phyloP scores from a whole-genome alignment of 2,329 filamentous ascomycete genomes.

The Diaporthe ampelina region DNA sequence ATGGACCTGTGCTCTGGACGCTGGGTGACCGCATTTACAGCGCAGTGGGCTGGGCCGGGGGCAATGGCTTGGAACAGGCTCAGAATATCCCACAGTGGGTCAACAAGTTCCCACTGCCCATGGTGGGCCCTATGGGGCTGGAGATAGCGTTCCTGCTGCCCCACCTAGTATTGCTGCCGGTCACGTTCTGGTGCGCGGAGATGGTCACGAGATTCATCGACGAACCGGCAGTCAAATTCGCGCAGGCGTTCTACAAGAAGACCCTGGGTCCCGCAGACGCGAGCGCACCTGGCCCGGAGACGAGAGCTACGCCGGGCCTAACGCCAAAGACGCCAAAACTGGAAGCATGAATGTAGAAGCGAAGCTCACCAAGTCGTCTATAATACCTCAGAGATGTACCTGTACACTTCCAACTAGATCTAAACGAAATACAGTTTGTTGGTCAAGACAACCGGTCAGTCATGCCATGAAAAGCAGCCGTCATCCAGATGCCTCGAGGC shows the following conservation, averaged over 20 bases:
- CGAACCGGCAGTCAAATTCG: conserved; percentile 70
- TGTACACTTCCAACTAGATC: neutral
- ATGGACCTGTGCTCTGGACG: conserved; percentile 72
- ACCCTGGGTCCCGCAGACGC: conserved; percentile 49
- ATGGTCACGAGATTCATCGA: conserved; percentile 69
- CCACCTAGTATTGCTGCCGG: conserved; percentile 71
- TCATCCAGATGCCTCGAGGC: neutral
- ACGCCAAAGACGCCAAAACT: conserved; percentile 23
- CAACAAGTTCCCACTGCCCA: conserved; percentile 67
- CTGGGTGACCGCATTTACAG: conserved; percentile 75
- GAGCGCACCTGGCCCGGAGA: neutral
- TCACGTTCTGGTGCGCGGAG: conserved; percentile 72
- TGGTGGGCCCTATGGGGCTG: conserved; percentile 69
- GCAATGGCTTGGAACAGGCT: conserved; percentile 61
- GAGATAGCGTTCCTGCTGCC: conserved; percentile 72
- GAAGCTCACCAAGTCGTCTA: too few species aligned
- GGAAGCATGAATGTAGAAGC: conserved; percentile 27
- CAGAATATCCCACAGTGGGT: conserved; percentile 69
- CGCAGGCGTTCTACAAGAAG: conserved; percentile 69
- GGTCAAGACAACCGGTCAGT: conserved; percentile 4
- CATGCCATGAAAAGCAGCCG: conserved; percentile 19
- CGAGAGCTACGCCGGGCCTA: conserved; percentile 8
- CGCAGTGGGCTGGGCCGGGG: conserved; percentile 68
- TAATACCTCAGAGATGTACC: neutral
- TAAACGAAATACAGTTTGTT: conserved; percentile 5